phyloP scores from a whole-genome alignment of 352 stramenopile species.

The Blastocystis sp. region DNA sequence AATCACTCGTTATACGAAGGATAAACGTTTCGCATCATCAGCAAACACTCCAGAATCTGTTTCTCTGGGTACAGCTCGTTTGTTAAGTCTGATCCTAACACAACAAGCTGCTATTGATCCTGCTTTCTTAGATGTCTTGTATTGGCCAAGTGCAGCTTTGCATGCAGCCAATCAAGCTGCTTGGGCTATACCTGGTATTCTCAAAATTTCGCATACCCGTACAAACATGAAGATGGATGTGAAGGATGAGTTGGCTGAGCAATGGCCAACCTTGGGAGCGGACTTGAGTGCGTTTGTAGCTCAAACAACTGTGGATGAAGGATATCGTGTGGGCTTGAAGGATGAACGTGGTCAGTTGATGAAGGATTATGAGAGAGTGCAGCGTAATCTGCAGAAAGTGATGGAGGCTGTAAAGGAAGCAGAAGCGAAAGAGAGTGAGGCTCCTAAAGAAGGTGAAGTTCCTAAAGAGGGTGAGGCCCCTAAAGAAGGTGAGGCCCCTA shows the following conservation, averaged over 20 bases:
- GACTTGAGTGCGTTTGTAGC: conserved; percentile 19
- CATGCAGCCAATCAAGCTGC: neutral
- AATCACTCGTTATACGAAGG: neutral
- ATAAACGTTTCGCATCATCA: neutral
- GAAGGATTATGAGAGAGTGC: neutral
- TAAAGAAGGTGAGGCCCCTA: neutral
- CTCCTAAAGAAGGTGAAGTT: neutral
- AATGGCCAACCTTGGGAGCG: neutral
- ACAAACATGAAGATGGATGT: neutral
- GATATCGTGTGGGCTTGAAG: neutral
- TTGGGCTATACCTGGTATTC: neutral
- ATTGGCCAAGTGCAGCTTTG: neutral
- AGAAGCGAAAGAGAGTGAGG: neutral
- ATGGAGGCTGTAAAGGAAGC: neutral
- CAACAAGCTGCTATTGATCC: neutral
- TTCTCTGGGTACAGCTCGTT: neutral
- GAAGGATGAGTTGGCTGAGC: neutral
- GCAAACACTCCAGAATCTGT: neutral
- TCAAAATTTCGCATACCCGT: conserved; percentile 27
- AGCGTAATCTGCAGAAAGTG: neutral
- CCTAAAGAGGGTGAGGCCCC: neutral
- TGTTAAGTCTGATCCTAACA: neutral
- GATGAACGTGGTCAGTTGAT: neutral
- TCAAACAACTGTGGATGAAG: neutral
- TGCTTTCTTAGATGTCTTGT: conserved; percentile 21